Base-by-base conservation (phyloP, 2,329 filamentous ascomycete species). In the Cadophora sp. region DNA sequence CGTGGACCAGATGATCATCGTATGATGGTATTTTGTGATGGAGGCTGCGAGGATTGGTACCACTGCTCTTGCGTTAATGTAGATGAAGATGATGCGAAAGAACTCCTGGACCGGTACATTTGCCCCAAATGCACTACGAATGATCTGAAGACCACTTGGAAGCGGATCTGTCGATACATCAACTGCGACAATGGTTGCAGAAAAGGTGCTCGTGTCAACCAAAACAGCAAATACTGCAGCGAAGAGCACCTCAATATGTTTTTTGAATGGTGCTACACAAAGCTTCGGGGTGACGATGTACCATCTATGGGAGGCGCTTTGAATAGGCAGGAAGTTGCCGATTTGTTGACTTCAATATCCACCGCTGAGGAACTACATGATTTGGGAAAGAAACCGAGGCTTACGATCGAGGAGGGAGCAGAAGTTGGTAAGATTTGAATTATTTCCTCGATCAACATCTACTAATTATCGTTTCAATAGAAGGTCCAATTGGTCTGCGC, bases 21-120 rank as follows among this genome's bases (percentile, higher is more conserved):
- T 8, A 76, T 76, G 74, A 78, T 78, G 75, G 73, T 77, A 9
- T 72, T 72, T 30, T 78, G 75, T 56, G 76, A 77, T 53, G 75
- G 75, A 11, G 72, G 71, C 22, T 78, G 76, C 51, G 68, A 76
- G 33, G 76, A 77, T 50, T 78, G 76, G 76, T 78, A 75, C 58
- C 76, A 78, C 61, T 76, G 74, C 62, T 72, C 71, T 16, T 78
- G 76, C 45, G 68, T 78, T 45, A 65, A 69, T 43, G 71, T 77
- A 39, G 66, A 74, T 30, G 72, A 73, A 16, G 70, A 69, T 1
- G 75, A 76, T 59, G 73, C 74, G 22, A 73, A 70, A 47, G 70
- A 75, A 45, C 70, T 77, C 14, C 67, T 77, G n/a, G 75, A 77
- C 66, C 71, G 71, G 9, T 77, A 74, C 51, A 74, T 76, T 56